phyloP scores from a whole-genome alignment of 768 basidiomycete genomes.

The Kwoniella botswanensis region DNA sequence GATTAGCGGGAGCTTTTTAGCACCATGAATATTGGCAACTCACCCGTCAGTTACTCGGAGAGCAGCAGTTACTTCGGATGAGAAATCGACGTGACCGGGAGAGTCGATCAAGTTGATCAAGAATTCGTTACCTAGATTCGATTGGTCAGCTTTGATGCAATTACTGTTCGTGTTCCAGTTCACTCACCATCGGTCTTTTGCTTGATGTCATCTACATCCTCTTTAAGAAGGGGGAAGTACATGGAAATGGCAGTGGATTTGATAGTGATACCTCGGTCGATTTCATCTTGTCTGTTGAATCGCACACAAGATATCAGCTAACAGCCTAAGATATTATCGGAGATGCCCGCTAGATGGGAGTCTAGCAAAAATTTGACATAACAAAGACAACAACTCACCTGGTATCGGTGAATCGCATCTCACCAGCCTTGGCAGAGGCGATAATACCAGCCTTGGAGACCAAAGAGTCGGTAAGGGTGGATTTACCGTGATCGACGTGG shows the following conservation, averaged over 20 bases:
- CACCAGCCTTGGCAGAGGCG: conserved; percentile 89
- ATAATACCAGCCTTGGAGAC: conserved; percentile 99
- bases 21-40: conserved; percentile 16
- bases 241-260: conserved; percentile 99
- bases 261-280: conserved; percentile 99
- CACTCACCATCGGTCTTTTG: conserved; percentile 88
- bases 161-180: background rate
- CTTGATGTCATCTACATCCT: conserved; percentile 79
- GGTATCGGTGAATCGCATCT: conserved; percentile 96
- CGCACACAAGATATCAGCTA: conserved; percentile 2
- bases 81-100: conserved; percentile 99
- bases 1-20: background rate
- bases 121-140: conserved; percentile 78
- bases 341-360: conserved; percentile 5
- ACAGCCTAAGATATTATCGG: background rate
- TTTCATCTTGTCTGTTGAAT: conserved; percentile 77
- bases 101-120: conserved; percentile 99
- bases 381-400: conserved; percentile 59
- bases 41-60: conserved; percentile 94
- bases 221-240: conserved; percentile 96
- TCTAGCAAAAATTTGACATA: background rate
- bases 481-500: conserved; percentile 98
- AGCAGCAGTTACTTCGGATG: conserved; percentile 98
- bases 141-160: conserved; percentile 9
- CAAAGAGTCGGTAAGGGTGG: conserved; percentile 96